Evolutionary conservation across 352 stramenopile genomes (phyloP), one percentile per base, ranked within the genome.

Genomic region (Phytophthora europaea): DNA sequence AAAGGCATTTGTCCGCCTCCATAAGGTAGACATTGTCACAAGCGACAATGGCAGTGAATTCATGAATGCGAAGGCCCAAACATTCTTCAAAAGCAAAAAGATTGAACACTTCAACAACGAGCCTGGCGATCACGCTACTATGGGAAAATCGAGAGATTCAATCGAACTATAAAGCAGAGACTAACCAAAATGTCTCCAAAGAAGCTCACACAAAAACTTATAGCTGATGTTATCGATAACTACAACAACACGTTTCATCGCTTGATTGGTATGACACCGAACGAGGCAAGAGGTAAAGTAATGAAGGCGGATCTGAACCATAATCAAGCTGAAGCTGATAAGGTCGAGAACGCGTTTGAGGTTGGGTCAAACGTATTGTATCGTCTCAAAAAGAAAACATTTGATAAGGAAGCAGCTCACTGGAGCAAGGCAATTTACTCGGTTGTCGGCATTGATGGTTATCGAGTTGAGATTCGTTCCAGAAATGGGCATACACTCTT

Each of bases 401-500:
- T 83, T 50, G 60, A 50, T 55, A 76, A 83, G 7, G 66, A 83
- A 64, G 20, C 33, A 34, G 72, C 43, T n/a, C 57, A 51, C 59
- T 80, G 59, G 61, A 70, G 53, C 18, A 79, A 75, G 33, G 31
- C 57, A 13, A 34, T 72, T 0, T 72, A 79, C 48, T 20, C 18
- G 38, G 43, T 77, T 3, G 59, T 75, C 33, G 73, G 60, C 23
- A 65, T 83, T 15, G 69, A 80, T 72, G 68, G 72, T 5, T 76
- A 75, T 4, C 45, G 54, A 47, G 18, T 74, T 4, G 20, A 70
- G 26, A 75, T 81, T 48, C 45, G 61, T 13, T 81, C 71, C 18
- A 80, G 73, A 50, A 84, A 84, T 64, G 65, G 53, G 22, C 70
- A 80, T 58, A 73, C 60, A 0, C 57, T 76, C 2, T 81, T 72